Evolutionary conservation across 176 grass and related monocot species (phyloP).

Genomic region (Oryza meyeriana): DNA sequence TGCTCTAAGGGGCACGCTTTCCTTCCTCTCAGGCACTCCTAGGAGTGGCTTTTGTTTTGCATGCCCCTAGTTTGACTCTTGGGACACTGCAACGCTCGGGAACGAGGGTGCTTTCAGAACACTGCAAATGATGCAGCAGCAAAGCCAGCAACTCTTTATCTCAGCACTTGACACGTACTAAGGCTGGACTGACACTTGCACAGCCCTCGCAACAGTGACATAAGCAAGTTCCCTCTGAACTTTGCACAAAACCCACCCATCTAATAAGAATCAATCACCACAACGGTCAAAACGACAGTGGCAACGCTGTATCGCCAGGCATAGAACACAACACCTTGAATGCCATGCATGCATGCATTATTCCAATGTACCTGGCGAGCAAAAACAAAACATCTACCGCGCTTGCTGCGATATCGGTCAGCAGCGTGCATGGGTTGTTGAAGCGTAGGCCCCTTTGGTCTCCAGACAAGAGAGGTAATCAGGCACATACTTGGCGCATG

Average conservation of each 20-base stretch:
- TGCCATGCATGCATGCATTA: background rate
- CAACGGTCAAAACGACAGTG: background rate
- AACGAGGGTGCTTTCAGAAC: background rate
- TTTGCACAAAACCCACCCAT: background rate
- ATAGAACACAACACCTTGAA: background rate
- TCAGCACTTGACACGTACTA: background rate
- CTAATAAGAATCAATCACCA: background rate
- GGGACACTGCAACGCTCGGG: background rate
- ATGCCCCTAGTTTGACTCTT: background rate
- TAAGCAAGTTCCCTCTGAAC: background rate
- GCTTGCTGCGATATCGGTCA: conserved; percentile 1
- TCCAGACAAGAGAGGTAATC: background rate
- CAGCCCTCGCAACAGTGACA: background rate
- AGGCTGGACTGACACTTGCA: background rate
- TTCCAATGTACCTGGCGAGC: background rate
- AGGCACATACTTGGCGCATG: background rate
- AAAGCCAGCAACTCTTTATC: background rate
- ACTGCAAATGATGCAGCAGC: background rate
- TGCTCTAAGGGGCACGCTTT: too few relatives aligned
- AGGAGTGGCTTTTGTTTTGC: too few relatives aligned
- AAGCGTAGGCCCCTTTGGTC: background rate
- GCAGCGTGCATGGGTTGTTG: conserved; percentile 24
- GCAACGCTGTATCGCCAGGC: background rate
- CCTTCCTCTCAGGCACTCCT: too few relatives aligned
- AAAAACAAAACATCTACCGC: background rate